Evolutionary conservation across 73 alveolate species (phyloP), one percentile per base, ranked within the genome.

Genomic region (Durusdinium trenchii): DNA sequence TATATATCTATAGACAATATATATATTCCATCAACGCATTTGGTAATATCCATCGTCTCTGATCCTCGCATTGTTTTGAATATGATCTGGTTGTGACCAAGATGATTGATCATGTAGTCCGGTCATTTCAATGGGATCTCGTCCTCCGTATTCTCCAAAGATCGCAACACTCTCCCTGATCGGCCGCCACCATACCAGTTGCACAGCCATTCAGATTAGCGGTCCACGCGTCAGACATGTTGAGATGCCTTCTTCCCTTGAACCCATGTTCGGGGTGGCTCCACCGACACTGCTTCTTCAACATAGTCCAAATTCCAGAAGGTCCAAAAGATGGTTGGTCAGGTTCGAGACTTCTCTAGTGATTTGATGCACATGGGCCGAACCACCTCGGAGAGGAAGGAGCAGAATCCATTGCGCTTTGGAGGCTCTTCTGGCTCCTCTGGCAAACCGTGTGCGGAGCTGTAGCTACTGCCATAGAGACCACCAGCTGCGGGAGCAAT

Each of bases 331-430:
- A 67, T 16, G 20, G 45, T 30, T 28, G 69, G 35, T 81, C 67
- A 81, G 6, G 91, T 81, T 30, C 91, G 91, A 6, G 91, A 26
- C 47, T 46, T 81, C 32, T 47, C 69, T 35, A 46, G 64, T 23
- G 91, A 81, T 47, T 81, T 81, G 69, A 81, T 81, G 52, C 91
- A 81, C 69, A 81, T 46, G 5, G 91, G 91, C 47, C 91, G 91
- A 45, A 81, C 69, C 4, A 69, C 91, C 4, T 81, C 91, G 6
- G 91, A 9, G 30, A 81, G 91, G 69, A 81, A 81, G 5, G 91
- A 81, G 91, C 91, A 81, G 47, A 81, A 40, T 9, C 62, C n/a
- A 14, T 38, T 6, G 7, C 32, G 45, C 69, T 54, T 28, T 81
- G 45, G 16, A 35, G 91, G 91, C 35, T 1, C 42, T 7, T 76